Conservation (phyloP, 768 basidiomycete genomes). For the Dentipellis fragilis region DNA sequence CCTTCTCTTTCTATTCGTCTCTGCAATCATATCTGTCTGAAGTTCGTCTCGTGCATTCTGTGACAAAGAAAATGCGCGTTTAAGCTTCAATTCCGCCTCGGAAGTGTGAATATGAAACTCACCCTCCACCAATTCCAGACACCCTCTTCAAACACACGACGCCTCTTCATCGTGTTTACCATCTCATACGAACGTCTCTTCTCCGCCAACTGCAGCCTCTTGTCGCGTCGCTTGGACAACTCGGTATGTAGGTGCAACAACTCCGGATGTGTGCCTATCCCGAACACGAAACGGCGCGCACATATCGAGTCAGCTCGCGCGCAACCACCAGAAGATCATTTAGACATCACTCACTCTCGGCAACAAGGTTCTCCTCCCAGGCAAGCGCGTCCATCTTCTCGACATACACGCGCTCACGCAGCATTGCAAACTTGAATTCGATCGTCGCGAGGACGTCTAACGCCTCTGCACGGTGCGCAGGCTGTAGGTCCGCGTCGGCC, state of each 20-base stretch:
- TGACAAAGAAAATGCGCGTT: neutral
- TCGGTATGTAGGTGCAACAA: slow-evolving; percentile 73
- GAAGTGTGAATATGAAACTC: neutral
- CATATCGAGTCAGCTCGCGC: neutral
- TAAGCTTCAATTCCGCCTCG: neutral
- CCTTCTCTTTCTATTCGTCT: slow-evolving; percentile 79
- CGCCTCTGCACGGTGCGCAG: slow-evolving; percentile 77
- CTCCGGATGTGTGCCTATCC: slow-evolving; percentile 76
- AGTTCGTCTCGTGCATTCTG: slow-evolving; percentile 71
- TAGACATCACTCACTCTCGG: slow-evolving; percentile 46
- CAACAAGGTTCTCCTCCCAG: slow-evolving; percentile 78
- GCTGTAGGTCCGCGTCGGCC: slow-evolving; percentile 62
- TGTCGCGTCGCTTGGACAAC: slow-evolving; percentile 67
- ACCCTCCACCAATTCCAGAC: slow-evolving; percentile 84
- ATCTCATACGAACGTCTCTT: slow-evolving; percentile 62
- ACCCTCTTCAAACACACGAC: slow-evolving; percentile 60
- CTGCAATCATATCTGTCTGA: slow-evolving; percentile 82
- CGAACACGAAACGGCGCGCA: neutral
- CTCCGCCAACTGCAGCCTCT: slow-evolving; percentile 73
- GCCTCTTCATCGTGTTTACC: slow-evolving; percentile 47
- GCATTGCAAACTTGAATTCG: slow-evolving; percentile 84
- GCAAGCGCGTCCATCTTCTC: slow-evolving; percentile 91
- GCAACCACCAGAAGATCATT: neutral
- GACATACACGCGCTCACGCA: slow-evolving; percentile 81
- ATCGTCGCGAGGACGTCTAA: slow-evolving; percentile 82